These are phyloP conservation scores for Penicillium expansum DNA, from an alignment of 2,329 filamentous ascomycete genomes.

Conservation along the genomic window DNA sequence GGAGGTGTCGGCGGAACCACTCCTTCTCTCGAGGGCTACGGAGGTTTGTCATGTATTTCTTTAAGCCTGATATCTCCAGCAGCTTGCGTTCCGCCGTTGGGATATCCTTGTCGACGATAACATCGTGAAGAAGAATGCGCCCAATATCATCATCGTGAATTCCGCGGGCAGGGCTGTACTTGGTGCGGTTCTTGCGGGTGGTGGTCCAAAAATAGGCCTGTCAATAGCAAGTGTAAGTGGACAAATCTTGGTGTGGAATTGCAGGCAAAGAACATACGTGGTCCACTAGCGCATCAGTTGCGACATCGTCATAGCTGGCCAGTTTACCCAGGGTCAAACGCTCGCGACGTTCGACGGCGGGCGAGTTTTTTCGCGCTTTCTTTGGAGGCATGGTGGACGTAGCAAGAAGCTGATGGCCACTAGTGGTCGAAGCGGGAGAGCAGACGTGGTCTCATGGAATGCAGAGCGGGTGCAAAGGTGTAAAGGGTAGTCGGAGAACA, in stretches of 20 bases:
- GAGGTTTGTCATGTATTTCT: conserved; percentile 66
- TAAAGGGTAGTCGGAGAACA: not conserved
- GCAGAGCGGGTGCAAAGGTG: conserved; percentile 1
- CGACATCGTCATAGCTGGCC: conserved; percentile 88
- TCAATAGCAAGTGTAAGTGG: conserved; percentile 21
- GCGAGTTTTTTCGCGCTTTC: conserved; percentile 29
- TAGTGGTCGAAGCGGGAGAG: not conserved
- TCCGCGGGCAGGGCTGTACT: conserved; percentile 80
- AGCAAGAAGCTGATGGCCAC: not conserved
- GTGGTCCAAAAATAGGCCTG: conserved; percentile 95
- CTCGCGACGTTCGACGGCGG: conserved; percentile 52
- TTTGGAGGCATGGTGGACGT: conserved; percentile 37
- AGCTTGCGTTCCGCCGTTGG: conserved; percentile 69
- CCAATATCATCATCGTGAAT: conserved; percentile 65
- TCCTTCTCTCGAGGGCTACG: conserved; percentile 76
- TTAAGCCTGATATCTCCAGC: conserved; percentile 69
- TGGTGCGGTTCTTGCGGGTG: conserved; percentile 88
- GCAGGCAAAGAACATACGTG: conserved; percentile 62
- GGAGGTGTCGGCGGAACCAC: conserved; percentile 80
- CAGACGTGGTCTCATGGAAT: conserved; percentile 11
- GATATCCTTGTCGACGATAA: conserved; percentile 72
- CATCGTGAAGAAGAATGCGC: conserved; percentile 59
- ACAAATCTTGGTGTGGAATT: not conserved
- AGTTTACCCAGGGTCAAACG: conserved; percentile 82
- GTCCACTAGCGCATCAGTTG: conserved; percentile 93